Evolutionary conservation across 2,329 filamentous ascomycete genomes (phyloP).

Genomic region (Claviceps cyperi): DNA sequence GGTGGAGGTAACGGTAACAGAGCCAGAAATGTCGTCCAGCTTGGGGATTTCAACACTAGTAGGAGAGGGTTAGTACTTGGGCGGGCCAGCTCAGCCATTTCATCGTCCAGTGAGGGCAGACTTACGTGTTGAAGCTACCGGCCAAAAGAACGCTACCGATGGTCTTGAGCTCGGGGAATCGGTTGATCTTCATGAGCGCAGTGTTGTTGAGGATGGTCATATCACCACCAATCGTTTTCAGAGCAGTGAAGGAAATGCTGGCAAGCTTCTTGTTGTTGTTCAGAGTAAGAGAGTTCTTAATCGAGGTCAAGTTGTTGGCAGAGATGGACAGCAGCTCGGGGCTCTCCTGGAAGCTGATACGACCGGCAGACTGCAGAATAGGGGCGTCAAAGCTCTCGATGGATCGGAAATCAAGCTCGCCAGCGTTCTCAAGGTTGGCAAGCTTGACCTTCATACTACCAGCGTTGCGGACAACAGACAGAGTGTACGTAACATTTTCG

Average conservation of each 20-base stretch:
- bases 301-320: constrained; percentile 40
- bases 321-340: constrained; percentile 53
- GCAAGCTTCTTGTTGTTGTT: constrained; percentile 45
- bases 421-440: constrained; percentile 55
- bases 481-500: constrained; percentile 53
- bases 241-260: constrained; percentile 62
- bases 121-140: constrained; percentile 73
- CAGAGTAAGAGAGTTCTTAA: constrained; percentile 43
- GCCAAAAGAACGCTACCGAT: constrained; percentile 77
- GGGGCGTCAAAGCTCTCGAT: constrained; percentile 61
- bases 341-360: constrained; percentile 76
- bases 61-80: background rate
- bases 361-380: constrained; percentile 50
- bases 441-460: constrained; percentile 55
- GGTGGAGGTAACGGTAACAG: constrained; percentile 55
- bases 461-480: constrained; percentile 73
- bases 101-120: constrained; percentile 10
- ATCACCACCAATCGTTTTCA: constrained; percentile 60
- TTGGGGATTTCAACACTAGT: constrained; percentile 55
- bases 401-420: constrained; percentile 48
- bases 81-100: too few species aligned
- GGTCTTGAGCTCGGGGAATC: constrained; percentile 52
- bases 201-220: constrained; percentile 89
- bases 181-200: constrained; percentile 45
- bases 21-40: constrained; percentile 54